Evolutionary conservation across 2,329 filamentous ascomycete species (phyloP).

Genomic region (Thermochaetoides dissita): DNA sequence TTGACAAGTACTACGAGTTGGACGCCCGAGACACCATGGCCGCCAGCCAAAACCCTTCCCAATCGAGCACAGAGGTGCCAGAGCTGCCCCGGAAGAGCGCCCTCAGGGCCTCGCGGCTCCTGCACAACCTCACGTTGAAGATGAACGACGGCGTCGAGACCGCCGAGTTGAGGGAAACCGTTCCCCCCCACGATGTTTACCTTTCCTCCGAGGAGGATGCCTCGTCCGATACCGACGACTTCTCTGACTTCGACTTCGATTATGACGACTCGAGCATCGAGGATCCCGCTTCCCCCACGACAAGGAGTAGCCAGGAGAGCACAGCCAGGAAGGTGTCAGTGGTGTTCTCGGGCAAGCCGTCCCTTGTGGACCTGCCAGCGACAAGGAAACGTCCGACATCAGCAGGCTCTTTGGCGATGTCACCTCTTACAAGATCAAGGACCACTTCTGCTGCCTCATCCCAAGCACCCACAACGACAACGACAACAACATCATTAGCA

Average conservation of each 20-base stretch:
- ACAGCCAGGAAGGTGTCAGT: conserved; percentile 47
- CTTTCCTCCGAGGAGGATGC: conserved; percentile 53
- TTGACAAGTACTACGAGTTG: conserved; percentile 12
- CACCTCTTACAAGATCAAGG: too few species aligned
- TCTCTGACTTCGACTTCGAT: conserved; percentile 29
- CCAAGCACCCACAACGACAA: not conserved
- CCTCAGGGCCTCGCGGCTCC: conserved; percentile 32
- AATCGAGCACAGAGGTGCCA: conserved; percentile 18
- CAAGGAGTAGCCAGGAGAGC: conserved; percentile 34
- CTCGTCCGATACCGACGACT: conserved; percentile 47
- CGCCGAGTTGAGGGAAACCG: conserved; percentile 22
- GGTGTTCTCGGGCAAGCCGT: conserved; percentile 45
- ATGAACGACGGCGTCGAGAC: conserved; percentile 17
- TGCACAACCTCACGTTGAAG: conserved; percentile 25
- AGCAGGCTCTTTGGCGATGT: conserved; percentile 18
- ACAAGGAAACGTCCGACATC: conserved; percentile 29
- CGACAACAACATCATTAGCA: not conserved
- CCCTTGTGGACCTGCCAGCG: conserved; percentile 36
- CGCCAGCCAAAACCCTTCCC: conserved; percentile 7
- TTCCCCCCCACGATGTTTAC: conserved; percentile 42
- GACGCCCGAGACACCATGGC: conserved; percentile 11
- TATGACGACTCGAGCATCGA: conserved; percentile 17
- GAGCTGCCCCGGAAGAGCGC: conserved; percentile 37
- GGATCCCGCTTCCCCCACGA: conserved; percentile 16
- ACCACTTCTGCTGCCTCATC: conserved; percentile 10